phyloP scores from a whole-genome alignment of 345 rosid species.

The Ceriops decandra region DNA sequence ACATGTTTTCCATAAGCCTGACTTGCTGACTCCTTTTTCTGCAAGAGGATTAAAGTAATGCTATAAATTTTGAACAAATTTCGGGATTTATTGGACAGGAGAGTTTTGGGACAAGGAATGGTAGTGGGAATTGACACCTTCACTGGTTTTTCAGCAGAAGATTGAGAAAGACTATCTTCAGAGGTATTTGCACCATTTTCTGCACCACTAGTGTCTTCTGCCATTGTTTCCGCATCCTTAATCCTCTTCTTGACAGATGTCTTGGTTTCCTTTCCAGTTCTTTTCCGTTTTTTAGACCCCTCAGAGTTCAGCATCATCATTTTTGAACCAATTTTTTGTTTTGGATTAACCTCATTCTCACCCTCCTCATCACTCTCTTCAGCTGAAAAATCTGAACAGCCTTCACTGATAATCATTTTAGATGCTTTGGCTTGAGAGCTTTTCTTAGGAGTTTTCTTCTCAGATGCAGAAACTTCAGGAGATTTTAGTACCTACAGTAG shows the following conservation, averaged over 20 bases:
- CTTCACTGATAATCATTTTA: constrained; percentile 30
- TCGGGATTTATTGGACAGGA: background rate
- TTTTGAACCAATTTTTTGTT: constrained; percentile 42
- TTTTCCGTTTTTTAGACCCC: constrained; percentile 49
- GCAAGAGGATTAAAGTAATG: constrained; percentile 27
- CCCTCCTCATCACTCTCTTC: constrained; percentile 35
- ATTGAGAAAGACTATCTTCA: constrained; percentile 46
- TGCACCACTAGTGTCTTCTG: constrained; percentile 39
- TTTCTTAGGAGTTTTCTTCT: constrained; percentile 40
- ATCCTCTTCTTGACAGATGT: constrained; percentile 43
- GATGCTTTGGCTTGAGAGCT: constrained; percentile 37
- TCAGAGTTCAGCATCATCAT: constrained; percentile 40
- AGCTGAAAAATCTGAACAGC: constrained; percentile 43
- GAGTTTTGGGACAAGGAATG: background rate
- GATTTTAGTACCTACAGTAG: constrained; percentile 43
- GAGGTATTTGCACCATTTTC: constrained; percentile 47
- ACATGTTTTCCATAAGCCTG: constrained; percentile 71
- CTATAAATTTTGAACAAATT: constrained; percentile 6
- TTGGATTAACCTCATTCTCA: constrained; percentile 43
- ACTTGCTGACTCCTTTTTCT: constrained; percentile 62
- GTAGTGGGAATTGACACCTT: constrained; percentile 38
- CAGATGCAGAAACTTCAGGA: constrained; percentile 40
- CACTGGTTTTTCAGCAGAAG: constrained; percentile 43
- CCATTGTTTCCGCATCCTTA: constrained; percentile 37
- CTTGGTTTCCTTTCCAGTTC: constrained; percentile 41